Evolutionary conservation across 2,329 filamentous ascomycete genomes (phyloP).

Genomic region (Aspergillus pseudoglaucus): DNA sequence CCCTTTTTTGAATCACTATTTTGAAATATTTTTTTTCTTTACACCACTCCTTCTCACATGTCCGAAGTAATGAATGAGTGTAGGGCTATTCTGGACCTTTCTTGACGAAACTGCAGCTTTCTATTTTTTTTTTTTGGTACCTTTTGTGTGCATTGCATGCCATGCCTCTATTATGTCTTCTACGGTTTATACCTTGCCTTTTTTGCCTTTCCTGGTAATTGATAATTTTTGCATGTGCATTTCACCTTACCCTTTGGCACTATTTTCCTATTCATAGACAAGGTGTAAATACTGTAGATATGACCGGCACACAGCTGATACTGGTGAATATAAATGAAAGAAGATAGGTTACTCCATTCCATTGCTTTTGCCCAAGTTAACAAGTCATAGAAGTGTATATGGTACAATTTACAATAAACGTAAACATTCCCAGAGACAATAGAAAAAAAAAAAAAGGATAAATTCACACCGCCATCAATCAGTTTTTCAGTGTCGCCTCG

Average conservation of each 20-base stretch:
- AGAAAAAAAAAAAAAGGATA: too few relatives aligned
- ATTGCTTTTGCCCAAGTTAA: neutral
- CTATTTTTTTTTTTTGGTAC: neutral
- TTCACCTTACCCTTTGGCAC: neutral
- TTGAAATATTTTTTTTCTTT: conserved; percentile 2
- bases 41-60: neutral
- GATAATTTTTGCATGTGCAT: neutral
- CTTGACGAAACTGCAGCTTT: neutral
- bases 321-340: too few relatives aligned
- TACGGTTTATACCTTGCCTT: neutral
- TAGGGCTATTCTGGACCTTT: conserved; percentile 2
- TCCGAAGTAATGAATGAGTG: conserved; percentile 4
- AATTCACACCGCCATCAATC: conserved; percentile 3
- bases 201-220: neutral
- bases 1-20: conserved; percentile 8
- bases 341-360: too few relatives aligned
- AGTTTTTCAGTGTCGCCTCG: conserved; percentile 31
- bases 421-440: neutral
- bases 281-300: neutral
- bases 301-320: too few relatives aligned
- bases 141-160: neutral
- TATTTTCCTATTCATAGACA: neutral
- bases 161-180: neutral
- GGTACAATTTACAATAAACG: neutral
- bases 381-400: neutral